Conservation (phyloP, 371 early-diverging fungal genomes). For the Gilbertella persicaria region DNA sequence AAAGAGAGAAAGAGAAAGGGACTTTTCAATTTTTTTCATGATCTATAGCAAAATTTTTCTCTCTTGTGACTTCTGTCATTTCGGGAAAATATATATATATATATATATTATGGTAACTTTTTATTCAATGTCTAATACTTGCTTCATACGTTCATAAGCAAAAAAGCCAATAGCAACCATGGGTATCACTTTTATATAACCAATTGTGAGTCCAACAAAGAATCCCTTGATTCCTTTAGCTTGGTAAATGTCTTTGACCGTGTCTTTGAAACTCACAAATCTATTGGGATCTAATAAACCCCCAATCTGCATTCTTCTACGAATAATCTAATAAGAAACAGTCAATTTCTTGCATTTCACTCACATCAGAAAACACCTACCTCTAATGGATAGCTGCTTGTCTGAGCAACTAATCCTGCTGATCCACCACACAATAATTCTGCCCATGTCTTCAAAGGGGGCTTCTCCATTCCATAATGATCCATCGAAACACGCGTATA, state of each 20-base stretch:
- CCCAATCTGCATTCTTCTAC: slow-evolving; percentile 91
- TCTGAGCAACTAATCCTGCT: slow-evolving; percentile 87
- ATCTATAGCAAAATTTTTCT: too few relatives aligned
- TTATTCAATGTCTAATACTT: slow-evolving; percentile 60
- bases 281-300: slow-evolving; percentile 62
- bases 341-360: too few relatives aligned
- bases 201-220: slow-evolving; percentile 97
- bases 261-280: slow-evolving; percentile 60
- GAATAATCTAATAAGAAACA: slow-evolving; percentile 56
- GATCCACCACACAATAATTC: slow-evolving; percentile 83
- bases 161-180: slow-evolving; percentile 91
- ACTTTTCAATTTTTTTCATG: background rate
- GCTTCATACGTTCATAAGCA: slow-evolving; percentile 81
- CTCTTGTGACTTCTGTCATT: background rate
- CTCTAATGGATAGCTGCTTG: slow-evolving; percentile 91
- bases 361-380: slow-evolving; percentile 8
- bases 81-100: too few relatives aligned
- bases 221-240: slow-evolving; percentile 82
- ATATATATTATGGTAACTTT: background rate
- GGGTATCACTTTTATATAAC: slow-evolving; percentile 92
- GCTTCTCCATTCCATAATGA: slow-evolving; percentile 15
- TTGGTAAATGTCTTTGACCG: slow-evolving; percentile 63
- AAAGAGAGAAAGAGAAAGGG: background rate
- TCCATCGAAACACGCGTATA: slow-evolving; percentile 21
- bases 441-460: slow-evolving; percentile 65